A percentile compares a stretch with the other conserved stretches of the same genome.
Conservation (phyloP, 805 yeast genomes). For the Candida tallmaniae region DNA sequence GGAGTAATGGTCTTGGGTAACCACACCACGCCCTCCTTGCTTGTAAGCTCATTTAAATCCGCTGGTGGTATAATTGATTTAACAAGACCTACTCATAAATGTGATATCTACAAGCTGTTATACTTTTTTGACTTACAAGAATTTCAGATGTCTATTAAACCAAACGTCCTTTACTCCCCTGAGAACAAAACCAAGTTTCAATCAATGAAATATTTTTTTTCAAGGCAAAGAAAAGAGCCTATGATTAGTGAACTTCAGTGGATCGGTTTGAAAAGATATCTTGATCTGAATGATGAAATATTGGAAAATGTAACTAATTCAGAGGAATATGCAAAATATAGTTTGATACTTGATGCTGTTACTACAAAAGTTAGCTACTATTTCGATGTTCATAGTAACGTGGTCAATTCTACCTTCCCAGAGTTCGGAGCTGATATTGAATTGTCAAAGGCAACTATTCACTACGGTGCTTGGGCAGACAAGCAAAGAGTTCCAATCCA, state of each 20-base stretch:
- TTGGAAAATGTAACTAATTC: constrained; percentile 24
- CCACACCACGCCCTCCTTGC: constrained; percentile 64
- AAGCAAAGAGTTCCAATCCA: constrained; percentile 70
- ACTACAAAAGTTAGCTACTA: constrained; percentile 52
- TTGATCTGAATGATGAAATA: constrained; percentile 34
- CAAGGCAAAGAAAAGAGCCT: neutral
- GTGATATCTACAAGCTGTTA: constrained; percentile 55
- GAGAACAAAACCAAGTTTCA: constrained; percentile 2
- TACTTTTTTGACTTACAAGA: constrained; percentile 43
- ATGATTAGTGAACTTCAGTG: constrained; percentile 33
- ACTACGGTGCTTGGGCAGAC: constrained; percentile 96
- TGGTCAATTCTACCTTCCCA: constrained; percentile 16
- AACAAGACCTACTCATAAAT: constrained; percentile 34
- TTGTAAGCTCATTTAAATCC: constrained; percentile 55
- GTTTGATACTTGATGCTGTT: constrained; percentile 62
- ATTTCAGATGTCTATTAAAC: constrained; percentile 58
- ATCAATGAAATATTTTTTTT: constrained; percentile 1
- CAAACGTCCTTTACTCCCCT: constrained; percentile 64
- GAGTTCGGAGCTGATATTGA: constrained; percentile 54
- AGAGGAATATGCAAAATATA: constrained; percentile 79
- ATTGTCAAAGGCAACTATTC: constrained; percentile 57
- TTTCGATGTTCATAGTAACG: constrained; percentile 66
- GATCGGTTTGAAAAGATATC: constrained; percentile 75
- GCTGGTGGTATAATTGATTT: constrained; percentile 59
- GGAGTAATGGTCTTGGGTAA: constrained; percentile 83